Evolutionary conservation across 495 filamentous ascomycete genomes (phyloP).

Genomic region (Friedmanniomyces endolithicus): DNA sequence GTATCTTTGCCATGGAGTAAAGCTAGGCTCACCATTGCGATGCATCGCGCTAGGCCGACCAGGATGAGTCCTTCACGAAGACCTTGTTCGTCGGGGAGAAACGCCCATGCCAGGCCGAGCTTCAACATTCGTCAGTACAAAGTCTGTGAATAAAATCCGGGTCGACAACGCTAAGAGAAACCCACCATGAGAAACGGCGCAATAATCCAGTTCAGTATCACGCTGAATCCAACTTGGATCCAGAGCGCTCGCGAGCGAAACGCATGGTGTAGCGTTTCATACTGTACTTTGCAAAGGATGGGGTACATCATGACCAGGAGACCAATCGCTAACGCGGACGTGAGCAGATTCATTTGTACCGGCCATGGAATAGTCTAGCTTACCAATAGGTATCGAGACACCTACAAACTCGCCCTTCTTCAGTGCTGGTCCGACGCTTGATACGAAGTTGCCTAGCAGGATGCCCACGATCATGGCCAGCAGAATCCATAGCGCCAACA

Average conservation of each 20-base stretch:
- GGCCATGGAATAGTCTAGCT: too few species aligned
- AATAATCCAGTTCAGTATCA: slow-evolving; percentile 81
- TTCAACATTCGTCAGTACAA: too few species aligned
- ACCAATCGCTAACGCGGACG: too few species aligned
- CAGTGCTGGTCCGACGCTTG: slow-evolving; percentile 45
- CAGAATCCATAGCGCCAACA: slow-evolving; percentile 76
- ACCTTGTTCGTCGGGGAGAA: slow-evolving; percentile 28
- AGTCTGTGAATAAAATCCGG: too few species aligned
- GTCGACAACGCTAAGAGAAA: too few species aligned
- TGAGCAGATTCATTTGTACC: too few species aligned
- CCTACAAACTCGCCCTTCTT: slow-evolving; percentile 60
- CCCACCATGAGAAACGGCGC: slow-evolving; percentile 85
- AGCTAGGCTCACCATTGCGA: too few species aligned
- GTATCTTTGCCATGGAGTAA: too few species aligned
- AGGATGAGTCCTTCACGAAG: slow-evolving; percentile 31
- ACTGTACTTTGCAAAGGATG: slow-evolving; percentile 84
- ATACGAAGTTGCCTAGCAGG: slow-evolving; percentile 67
- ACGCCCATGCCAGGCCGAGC: slow-evolving; percentile 37
- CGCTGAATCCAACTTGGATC: slow-evolving; percentile 66
- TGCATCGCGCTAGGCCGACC: slow-evolving; percentile 31
- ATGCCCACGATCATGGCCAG: slow-evolving; percentile 74
- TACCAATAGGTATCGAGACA: slow-evolving; percentile 67
- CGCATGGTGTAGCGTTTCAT: slow-evolving; percentile 61
- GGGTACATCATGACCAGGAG: slow-evolving; percentile 93
- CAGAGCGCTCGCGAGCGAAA: slow-evolving; percentile 52